phyloP scores from a whole-genome alignment of 2,329 filamentous ascomycete genomes.

The Ascomycota sp. region DNA sequence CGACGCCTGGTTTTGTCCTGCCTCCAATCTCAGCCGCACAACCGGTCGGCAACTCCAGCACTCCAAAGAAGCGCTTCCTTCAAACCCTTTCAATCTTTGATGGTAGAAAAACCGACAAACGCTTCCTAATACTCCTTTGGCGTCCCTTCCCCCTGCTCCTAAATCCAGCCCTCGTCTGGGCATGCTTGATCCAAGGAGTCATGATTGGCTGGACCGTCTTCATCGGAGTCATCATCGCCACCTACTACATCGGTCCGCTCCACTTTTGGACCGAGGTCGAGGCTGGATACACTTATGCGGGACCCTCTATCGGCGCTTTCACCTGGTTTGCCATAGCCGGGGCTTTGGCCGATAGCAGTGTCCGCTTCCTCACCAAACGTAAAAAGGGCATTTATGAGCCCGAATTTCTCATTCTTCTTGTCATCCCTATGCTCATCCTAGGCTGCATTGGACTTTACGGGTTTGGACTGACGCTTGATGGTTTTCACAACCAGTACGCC shows the following conservation, averaged over 20 bases:
- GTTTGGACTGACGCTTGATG: slow-evolving; percentile 53
- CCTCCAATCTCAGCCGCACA: slow-evolving; percentile 14
- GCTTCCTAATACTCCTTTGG: slow-evolving; percentile 41
- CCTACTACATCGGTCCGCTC: slow-evolving; percentile 62
- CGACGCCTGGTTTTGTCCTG: slow-evolving; percentile 8
- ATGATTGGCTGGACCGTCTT: slow-evolving; percentile 94
- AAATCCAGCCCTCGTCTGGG: slow-evolving; percentile 74
- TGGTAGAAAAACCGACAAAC: slow-evolving; percentile 62
- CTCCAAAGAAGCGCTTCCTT: slow-evolving; percentile 33
- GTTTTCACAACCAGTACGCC: slow-evolving; percentile 44
- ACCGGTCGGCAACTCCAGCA: slow-evolving; percentile 13
- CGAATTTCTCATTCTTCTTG: slow-evolving; percentile 69
- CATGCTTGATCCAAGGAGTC: slow-evolving; percentile 59
- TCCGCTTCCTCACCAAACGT: slow-evolving; percentile 44
- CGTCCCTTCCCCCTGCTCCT: slow-evolving; percentile 66
- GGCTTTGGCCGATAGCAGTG: slow-evolving; percentile 50
- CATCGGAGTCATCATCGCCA: slow-evolving; percentile 65
- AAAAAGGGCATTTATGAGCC: slow-evolving; percentile 80
- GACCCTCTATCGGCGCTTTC: slow-evolving; percentile 67
- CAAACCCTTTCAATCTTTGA: slow-evolving; percentile 52
- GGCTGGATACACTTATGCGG: slow-evolving; percentile 73
- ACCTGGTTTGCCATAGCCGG: slow-evolving; percentile 61
- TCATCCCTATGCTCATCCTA: slow-evolving; percentile 62
- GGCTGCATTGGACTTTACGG: slow-evolving; percentile 65
- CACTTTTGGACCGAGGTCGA: slow-evolving; percentile 64